phyloP scores from a whole-genome alignment of 805 yeast species.

The Saccharomycopsis malanga region DNA sequence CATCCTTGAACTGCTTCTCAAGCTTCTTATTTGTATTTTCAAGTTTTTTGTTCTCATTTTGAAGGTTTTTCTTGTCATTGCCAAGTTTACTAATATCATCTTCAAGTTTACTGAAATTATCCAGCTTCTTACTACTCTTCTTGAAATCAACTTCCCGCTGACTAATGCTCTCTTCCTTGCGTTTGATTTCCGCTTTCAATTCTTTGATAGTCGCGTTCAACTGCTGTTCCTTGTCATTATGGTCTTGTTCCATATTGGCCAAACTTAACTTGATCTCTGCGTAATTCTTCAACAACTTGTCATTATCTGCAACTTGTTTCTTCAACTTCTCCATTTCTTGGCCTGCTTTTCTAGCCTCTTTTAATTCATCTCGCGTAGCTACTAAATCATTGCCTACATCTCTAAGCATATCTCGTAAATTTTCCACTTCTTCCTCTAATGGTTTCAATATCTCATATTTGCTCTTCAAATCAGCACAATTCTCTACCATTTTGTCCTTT shows the following conservation, averaged over 20 bases:
- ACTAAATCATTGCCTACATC: constrained; percentile 78
- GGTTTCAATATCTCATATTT: constrained; percentile 12
- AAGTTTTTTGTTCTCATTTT: constrained; percentile 7
- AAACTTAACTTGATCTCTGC: constrained; percentile 19
- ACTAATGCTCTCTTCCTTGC: constrained; percentile 27
- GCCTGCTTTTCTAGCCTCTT: constrained; percentile 25
- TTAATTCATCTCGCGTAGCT: constrained; percentile 53
- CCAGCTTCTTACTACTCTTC: constrained; percentile 27
- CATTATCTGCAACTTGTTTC: constrained; percentile 21
- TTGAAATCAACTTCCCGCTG: constrained; percentile 26
- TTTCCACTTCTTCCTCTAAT: constrained; percentile 59
- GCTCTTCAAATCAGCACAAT: constrained; percentile 2
- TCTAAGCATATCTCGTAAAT: constrained; percentile 65
- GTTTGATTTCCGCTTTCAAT: constrained; percentile 26
- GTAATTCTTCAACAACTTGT: constrained; percentile 16
- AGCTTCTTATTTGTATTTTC: constrained; percentile 31
- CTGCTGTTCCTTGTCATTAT: constrained; percentile 18
- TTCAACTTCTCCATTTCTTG: constrained; percentile 20
- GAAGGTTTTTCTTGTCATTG: constrained; percentile 16
- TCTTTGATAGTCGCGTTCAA: constrained; percentile 21
- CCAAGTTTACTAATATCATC: constrained; percentile 26
- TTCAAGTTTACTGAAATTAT: constrained; percentile 25
- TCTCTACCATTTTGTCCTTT: constrained; percentile 6
- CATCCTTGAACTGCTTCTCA: constrained; percentile 29
- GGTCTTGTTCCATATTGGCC: constrained; percentile 17